These are phyloP conservation scores for Aureobasidium sp. DNA, from an alignment of 2,329 filamentous ascomycete genomes.

Conservation along the genomic window DNA sequence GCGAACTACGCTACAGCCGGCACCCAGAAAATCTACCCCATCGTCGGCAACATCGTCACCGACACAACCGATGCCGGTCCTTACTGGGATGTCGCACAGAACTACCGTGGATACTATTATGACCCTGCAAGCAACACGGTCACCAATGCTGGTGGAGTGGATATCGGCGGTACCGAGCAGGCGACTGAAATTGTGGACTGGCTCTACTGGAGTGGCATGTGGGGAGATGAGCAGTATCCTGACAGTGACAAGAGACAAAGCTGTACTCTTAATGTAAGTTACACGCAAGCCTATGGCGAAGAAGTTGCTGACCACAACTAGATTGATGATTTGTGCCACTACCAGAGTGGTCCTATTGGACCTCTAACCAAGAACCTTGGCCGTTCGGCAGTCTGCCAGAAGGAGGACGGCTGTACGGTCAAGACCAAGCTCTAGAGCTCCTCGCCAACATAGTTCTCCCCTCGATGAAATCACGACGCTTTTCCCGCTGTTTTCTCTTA, in stretches of 20 bases:
- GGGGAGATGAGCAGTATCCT: constrained; percentile 9
- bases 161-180: neutral
- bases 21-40: neutral
- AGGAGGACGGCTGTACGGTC: neutral
- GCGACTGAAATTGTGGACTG: neutral
- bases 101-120: constrained; percentile 6
- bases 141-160: constrained; percentile 2
- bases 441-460: neutral
- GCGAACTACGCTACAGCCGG: neutral
- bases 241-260: neutral
- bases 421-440: neutral
- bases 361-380: constrained; percentile 2
- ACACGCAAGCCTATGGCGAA: neutral
- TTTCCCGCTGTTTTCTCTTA: neutral
- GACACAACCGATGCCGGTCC: neutral
- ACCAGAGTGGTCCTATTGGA: constrained; percentile 5
- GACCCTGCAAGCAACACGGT: neutral
- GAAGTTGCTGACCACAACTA: neutral
- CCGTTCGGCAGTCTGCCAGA: neutral
- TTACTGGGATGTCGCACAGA: constrained; percentile 6
- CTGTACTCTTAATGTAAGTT: constrained; percentile 4
- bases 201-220: constrained; percentile 1
- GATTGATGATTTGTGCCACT: constrained; percentile 10
- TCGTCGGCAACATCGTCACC: constrained; percentile 1
- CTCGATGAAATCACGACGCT: too few relatives aligned